Conservation (phyloP, 164 flowering plant species). For the Umbilicus rupestris region DNA sequence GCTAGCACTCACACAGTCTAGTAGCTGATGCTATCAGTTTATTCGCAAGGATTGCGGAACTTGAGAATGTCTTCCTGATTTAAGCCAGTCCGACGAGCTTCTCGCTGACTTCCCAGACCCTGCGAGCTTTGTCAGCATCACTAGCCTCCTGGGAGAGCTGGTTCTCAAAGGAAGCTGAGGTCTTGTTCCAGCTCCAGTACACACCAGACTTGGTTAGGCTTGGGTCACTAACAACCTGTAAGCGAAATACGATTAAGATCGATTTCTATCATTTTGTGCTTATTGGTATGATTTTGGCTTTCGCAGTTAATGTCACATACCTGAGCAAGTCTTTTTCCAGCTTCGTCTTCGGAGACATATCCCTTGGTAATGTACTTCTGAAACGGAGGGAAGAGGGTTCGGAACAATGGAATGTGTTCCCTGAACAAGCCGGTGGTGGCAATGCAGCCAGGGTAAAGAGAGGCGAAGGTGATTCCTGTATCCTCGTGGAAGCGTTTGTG, state of each 20-base stretch:
- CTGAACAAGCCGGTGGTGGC: constrained; percentile 90
- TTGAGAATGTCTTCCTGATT: neutral
- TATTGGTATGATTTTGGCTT: no score
- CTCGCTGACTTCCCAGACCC: constrained; percentile 91
- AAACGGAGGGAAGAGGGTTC: constrained; percentile 93
- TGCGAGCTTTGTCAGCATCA: constrained; percentile 75
- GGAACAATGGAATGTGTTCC: constrained; percentile 85
- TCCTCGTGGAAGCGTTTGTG: constrained; percentile 91
- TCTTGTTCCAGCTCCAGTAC: constrained; percentile 99
- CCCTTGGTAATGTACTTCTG: constrained; percentile 98
- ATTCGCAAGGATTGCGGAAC: no score
- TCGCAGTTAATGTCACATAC: constrained; percentile 20
- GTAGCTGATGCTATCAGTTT: no score
- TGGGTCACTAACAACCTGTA: constrained; percentile 80
- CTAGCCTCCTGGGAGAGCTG: constrained; percentile 93
- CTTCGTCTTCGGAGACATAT: constrained; percentile 77
- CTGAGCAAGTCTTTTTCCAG: constrained; percentile 96
- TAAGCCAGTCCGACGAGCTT: constrained; percentile 77
- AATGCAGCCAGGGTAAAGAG: constrained; percentile 98
- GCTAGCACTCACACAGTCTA: no score
- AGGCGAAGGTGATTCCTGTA: constrained; percentile 81
- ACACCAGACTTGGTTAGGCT: constrained; percentile 97
- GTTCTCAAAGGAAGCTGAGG: constrained; percentile 84
- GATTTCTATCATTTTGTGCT: neutral
- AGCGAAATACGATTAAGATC: neutral